phyloP scores from a whole-genome alignment of 148 eudicot genomes.

The Dysphania ambrosioides region DNA sequence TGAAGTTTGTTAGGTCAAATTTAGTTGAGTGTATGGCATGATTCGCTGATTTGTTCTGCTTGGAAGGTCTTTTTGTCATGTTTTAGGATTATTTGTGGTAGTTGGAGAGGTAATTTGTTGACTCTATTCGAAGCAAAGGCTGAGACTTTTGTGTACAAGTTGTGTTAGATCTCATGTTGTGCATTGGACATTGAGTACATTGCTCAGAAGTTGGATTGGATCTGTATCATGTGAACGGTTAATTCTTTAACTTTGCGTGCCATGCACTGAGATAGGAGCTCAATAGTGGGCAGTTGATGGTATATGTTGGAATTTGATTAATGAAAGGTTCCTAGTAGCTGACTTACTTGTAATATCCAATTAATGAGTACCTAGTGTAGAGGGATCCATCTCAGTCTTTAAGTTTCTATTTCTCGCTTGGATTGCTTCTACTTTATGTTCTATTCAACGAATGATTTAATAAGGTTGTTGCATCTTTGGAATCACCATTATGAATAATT shows the following conservation, averaged over 20 bases:
- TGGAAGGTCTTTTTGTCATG: background rate
- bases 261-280: background rate
- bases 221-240: background rate
- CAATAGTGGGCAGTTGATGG: background rate
- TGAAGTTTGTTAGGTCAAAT: constrained; percentile 19
- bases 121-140: background rate
- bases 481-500: background rate
- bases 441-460: background rate
- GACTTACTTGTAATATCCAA: too few relatives aligned
- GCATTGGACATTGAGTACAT: background rate
- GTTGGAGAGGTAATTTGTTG: background rate
- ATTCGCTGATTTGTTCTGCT: background rate
- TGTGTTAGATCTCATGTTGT: background rate
- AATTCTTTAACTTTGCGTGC: background rate
- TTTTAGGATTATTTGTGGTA: background rate
- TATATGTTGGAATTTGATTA: background rate
- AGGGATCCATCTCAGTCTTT: background rate
- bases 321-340: background rate
- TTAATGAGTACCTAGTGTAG: background rate
- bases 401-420: background rate
- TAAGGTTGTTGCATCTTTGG: background rate
- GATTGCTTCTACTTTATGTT: background rate
- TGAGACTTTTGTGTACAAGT: background rate
- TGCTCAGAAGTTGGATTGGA: background rate
- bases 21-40: too few relatives aligned